These are phyloP conservation scores for Thelephora terrestris DNA, from an alignment of 1,284 basidiomycete genomes.

Conservation along the genomic window DNA sequence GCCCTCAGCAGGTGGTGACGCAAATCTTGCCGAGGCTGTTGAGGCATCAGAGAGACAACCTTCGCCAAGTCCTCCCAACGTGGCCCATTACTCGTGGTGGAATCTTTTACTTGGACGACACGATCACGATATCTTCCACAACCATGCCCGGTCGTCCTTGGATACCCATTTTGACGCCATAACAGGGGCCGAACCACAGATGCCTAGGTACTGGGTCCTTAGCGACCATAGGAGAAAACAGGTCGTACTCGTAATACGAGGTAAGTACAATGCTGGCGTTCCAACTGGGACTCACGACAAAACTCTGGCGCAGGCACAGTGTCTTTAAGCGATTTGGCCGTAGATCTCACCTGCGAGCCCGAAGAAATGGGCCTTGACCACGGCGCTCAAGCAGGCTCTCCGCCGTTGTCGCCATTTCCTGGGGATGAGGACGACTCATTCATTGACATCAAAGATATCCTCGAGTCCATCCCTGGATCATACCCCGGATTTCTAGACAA, in stretches of 20 bases:
- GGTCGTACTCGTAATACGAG: constrained; percentile 66
- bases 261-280: constrained; percentile 17
- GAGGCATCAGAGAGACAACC: constrained; percentile 56
- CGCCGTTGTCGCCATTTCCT: too few species aligned
- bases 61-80: constrained; percentile 15
- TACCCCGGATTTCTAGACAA: background rate
- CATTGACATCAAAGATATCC: background rate
- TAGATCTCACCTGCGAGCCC: constrained; percentile 69
- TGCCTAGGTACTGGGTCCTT: constrained; percentile 76
- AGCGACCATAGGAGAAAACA: constrained; percentile 64
- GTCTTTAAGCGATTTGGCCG: constrained; percentile 76
- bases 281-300: background rate
- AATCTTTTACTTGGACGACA: constrained; percentile 65
- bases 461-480: constrained; percentile 17
- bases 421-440: background rate
- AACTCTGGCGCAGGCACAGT: constrained; percentile 40
- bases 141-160: constrained; percentile 30
- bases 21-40: constrained; percentile 50
- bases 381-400: too few species aligned
- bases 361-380: constrained; percentile 45
- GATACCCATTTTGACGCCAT: constrained; percentile 14
- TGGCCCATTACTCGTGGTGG: constrained; percentile 62
- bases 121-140: constrained; percentile 69
- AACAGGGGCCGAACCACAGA: constrained; percentile 55
- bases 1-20: constrained; percentile 35